Conservation (phyloP, 257 asterid species). For the Mentha longifolia region DNA sequence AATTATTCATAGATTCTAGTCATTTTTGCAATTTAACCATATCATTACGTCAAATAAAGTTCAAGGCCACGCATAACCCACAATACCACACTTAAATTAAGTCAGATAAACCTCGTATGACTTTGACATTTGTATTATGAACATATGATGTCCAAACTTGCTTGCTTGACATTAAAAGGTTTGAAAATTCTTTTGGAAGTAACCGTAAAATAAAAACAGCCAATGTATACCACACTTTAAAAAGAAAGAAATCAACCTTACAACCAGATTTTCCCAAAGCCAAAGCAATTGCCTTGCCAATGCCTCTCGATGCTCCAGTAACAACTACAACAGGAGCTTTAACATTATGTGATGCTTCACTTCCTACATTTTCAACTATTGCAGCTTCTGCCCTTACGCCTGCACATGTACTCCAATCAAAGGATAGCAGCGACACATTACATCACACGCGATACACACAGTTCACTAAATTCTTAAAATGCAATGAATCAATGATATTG, state of each 20-base stretch:
- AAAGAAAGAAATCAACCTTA: constrained; percentile 59
- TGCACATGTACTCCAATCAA: constrained; percentile 31
- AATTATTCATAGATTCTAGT: background rate
- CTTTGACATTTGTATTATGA: background rate
- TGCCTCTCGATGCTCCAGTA: constrained; percentile 97
- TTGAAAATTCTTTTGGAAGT: background rate
- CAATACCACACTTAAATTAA: too few species aligned
- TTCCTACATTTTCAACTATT: constrained; percentile 51
- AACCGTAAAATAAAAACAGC: background rate
- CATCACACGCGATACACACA: background rate
- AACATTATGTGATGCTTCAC: constrained; percentile 53
- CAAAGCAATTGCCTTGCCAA: constrained; percentile 90
- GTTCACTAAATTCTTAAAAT: too few species aligned
- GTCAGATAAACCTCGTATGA: background rate
- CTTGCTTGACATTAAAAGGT: background rate
- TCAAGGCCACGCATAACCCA: background rate
- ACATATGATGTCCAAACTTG: background rate
- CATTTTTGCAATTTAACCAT: background rate
- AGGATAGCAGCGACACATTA: background rate
- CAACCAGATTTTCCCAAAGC: constrained; percentile 92
- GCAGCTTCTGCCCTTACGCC: constrained; percentile 77
- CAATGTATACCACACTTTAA: constrained; percentile 13
- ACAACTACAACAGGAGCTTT: constrained; percentile 84
- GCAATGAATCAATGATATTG: background rate
- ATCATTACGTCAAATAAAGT: background rate